Conservation (phyloP, 148 eudicot genomes). For the Fagopyrum homotropicum region DNA sequence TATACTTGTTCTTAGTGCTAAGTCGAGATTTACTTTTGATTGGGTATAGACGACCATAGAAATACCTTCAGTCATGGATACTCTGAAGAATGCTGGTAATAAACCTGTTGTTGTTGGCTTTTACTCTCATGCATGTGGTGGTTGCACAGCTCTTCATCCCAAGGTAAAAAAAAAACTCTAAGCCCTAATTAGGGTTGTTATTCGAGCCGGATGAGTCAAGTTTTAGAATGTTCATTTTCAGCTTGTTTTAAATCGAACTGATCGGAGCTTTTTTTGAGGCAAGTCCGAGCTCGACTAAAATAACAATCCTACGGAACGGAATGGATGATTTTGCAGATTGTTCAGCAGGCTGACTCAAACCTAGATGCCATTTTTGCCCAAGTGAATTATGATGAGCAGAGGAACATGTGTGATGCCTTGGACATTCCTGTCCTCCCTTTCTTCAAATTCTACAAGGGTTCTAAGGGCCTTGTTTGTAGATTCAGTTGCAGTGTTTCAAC, state of each 20-base stretch:
- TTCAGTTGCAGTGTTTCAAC: constrained; percentile 68
- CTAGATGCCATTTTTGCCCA: constrained; percentile 55
- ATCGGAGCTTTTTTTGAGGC: too few relatives aligned
- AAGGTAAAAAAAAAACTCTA: constrained; percentile 39
- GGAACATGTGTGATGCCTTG: constrained; percentile 64
- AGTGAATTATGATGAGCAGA: constrained; percentile 66
- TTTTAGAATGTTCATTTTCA: too few relatives aligned
- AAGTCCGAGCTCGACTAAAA: too few relatives aligned
- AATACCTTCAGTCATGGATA: too few relatives aligned
- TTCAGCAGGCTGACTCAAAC: constrained; percentile 76
- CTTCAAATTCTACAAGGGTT: constrained; percentile 79
- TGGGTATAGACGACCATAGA: too few relatives aligned
- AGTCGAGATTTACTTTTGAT: too few relatives aligned
- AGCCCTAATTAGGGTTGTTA: too few relatives aligned
- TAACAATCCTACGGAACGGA: too few relatives aligned
- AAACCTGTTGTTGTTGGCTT: constrained; percentile 71
- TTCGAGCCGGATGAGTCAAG: too few relatives aligned
- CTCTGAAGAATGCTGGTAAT: constrained; percentile 52
- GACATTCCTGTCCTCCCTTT: constrained; percentile 79
- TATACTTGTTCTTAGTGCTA: too few relatives aligned
- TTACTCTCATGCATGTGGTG: constrained; percentile 96
- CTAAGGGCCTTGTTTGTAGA: constrained; percentile 68
- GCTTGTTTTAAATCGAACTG: too few relatives aligned
- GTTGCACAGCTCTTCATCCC: constrained; percentile 85
- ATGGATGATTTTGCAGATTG: constrained; percentile 35